Percentiles rank a stretch among this genome's conserved stretches.
phyloP scores from a whole-genome alignment of 305 asterid genomes.

The Stenogyne calaminthoides region DNA sequence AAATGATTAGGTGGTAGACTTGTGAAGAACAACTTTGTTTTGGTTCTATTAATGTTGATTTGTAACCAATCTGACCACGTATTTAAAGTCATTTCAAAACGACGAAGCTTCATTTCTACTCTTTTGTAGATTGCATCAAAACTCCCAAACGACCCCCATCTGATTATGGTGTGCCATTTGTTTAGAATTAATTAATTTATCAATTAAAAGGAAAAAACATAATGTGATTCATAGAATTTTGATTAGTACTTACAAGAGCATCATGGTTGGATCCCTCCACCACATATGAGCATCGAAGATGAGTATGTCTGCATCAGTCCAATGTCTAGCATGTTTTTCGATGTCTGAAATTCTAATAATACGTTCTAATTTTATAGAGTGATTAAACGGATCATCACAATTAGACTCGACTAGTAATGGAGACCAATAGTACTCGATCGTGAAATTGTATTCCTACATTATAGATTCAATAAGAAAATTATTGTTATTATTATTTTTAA shows the following conservation, averaged over 20 bases:
- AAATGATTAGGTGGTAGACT: conserved; percentile 45
- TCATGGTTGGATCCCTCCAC: conserved; percentile 55
- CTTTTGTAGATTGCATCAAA: conserved; percentile 43
- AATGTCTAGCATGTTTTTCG: conserved; percentile 55
- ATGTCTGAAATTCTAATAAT: conserved; percentile 39
- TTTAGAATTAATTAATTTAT: not conserved
- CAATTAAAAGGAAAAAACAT: not conserved
- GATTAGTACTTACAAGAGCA: conserved; percentile 45
- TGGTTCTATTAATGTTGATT: conserved; percentile 47
- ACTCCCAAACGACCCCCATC: conserved; percentile 69
- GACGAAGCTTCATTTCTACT: conserved; percentile 34
- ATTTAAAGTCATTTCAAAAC: conserved; percentile 54
- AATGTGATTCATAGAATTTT: not conserved
- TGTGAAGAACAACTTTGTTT: conserved; percentile 56
- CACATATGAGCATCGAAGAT: conserved; percentile 55
- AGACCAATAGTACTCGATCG: conserved; percentile 69
- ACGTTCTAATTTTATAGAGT: conserved; percentile 30
- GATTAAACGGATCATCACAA: conserved; percentile 43
- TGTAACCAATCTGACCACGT: conserved; percentile 76
- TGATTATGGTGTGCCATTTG: conserved; percentile 5
- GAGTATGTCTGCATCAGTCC: conserved; percentile 68
- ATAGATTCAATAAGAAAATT: not conserved
- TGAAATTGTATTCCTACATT: conserved; percentile 57
- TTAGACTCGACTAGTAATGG: conserved; percentile 69
- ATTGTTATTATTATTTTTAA: not conserved